Evolutionary conservation across 2,329 filamentous ascomycete genomes (phyloP), one percentile per base, ranked within the genome.

Genomic region (Colletotrichum tanaceti): DNA sequence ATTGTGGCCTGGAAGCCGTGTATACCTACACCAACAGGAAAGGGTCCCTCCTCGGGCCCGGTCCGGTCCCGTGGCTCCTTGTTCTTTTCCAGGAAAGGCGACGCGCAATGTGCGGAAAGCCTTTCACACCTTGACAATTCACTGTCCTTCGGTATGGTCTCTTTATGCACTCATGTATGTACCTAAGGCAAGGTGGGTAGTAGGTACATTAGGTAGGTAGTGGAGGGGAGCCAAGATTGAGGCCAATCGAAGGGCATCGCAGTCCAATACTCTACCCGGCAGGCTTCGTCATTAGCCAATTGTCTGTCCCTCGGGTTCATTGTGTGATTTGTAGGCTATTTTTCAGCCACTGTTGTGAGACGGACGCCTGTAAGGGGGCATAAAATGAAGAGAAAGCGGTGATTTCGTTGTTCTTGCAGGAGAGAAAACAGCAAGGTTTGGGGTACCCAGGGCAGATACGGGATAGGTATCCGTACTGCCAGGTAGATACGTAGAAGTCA

Each of bases 1-100:
- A 55, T 16, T 9, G 24, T 16, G 35, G 50, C n/a, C 14, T 20
- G 22, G 7, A 14, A 24, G 35, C 5, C 52, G 50, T 44, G 64
- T 63, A 63, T 28, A 35, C n/a, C n/a, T n/a, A n/a, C 38, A 16
- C 58, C 35, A 63, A 43, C 58, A 59, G 24, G 35, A 63, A 63
- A 55, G 24, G 20, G n/a, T 63, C 24, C 13, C 28, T 41, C 20
- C 32, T 22, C 20, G 4, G 18, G 32, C 39, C 44, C 32, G 32
- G 32, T 35, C 32, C 32, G 32, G 32, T 35, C 46, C 16, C 55
- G 35, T 52, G 32, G 32, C 9, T 16, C 57, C 28, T 50, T 39
- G 22, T 22, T 32, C 43, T 16, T 35, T 63, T 62, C 32, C 32
- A 24, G 58, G 49, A 54, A 65, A 28, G 41, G 41, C 43, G 43